Evolutionary conservation across 2,329 filamentous ascomycete species (phyloP).

Genomic region (Daldinia sp.): DNA sequence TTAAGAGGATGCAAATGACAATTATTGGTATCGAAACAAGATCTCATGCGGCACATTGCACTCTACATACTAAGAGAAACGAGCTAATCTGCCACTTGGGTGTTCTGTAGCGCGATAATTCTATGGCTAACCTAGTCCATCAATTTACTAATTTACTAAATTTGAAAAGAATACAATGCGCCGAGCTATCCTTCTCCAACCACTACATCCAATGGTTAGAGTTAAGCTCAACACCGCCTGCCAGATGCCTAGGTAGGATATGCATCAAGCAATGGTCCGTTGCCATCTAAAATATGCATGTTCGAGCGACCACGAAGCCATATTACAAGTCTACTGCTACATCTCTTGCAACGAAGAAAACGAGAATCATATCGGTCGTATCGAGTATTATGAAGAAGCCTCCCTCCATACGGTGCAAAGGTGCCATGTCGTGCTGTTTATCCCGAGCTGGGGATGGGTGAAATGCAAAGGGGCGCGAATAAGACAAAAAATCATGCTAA

Average conservation of each 20-base stretch:
- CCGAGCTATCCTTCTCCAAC: slow-evolving; percentile 43
- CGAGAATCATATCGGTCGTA: slow-evolving; percentile 25
- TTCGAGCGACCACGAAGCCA: slow-evolving; percentile 17
- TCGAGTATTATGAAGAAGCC: slow-evolving; percentile 9
- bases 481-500: slow-evolving; percentile 10
- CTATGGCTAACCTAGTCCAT: slow-evolving; percentile 1
- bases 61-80: slow-evolving; percentile 8
- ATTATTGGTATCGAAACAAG: slow-evolving; percentile 17
- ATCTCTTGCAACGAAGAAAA: not conserved
- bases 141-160: slow-evolving; percentile 1
- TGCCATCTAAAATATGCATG: slow-evolving; percentile 22
- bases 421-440: not conserved
- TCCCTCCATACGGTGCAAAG: not conserved
- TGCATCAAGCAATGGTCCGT: slow-evolving; percentile 28
- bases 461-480: slow-evolving; percentile 15
- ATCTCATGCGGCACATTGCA: slow-evolving; percentile 15
- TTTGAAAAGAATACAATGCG: slow-evolving; percentile 30
- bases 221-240: slow-evolving; percentile 42
- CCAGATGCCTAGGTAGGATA: slow-evolving; percentile 34
- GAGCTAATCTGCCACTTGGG: slow-evolving; percentile 6
- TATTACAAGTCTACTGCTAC: slow-evolving; percentile 31
- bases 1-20: slow-evolving; percentile 2
- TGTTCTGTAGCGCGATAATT: slow-evolving; percentile 11
- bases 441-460: slow-evolving; percentile 3
- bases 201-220: slow-evolving; percentile 30